A percentile compares a stretch with the other conserved stretches of the same genome.
phyloP scores from a whole-genome alignment of 129 eudicot species.

The Pulicaria dysenterica region DNA sequence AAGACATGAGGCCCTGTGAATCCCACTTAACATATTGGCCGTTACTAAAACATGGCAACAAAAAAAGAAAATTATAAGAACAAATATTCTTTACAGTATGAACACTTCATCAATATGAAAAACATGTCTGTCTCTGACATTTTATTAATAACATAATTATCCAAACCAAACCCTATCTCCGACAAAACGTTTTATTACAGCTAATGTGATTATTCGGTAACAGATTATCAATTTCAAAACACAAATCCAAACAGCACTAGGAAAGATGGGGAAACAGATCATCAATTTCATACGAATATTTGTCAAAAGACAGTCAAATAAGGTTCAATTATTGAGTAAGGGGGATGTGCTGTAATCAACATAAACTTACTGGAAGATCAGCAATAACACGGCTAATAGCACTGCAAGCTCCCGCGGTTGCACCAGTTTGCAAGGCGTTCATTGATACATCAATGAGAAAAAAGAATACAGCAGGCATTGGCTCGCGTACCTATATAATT shows the following conservation, averaged over 20 bases:
- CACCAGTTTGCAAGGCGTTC: slow-evolving; percentile 98
- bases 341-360: not conserved
- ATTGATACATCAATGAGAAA: slow-evolving; percentile 93
- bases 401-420: slow-evolving; percentile 97
- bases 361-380: slow-evolving; percentile 92
- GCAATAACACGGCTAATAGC: slow-evolving; percentile 87
- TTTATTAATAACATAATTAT: no score
- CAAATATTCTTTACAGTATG: no score
- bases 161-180: not conserved
- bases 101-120: no score
- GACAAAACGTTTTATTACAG: not conserved
- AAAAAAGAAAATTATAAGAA: no score
- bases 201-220: not conserved
- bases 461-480: slow-evolving; percentile 97
- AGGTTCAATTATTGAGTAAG: no score
- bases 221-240: no score
- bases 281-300: not conserved
- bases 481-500: slow-evolving; percentile 75
- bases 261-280: no score
- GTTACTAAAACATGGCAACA: no score
- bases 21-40: no score
- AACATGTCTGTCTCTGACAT: no score
- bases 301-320: not conserved
- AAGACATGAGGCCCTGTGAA: no score
- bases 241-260: no score